Percentiles rank a stretch among this genome's conserved stretches.
phyloP scores from a whole-genome alignment of 306 rosid genomes.

The Medicago ruthenica region DNA sequence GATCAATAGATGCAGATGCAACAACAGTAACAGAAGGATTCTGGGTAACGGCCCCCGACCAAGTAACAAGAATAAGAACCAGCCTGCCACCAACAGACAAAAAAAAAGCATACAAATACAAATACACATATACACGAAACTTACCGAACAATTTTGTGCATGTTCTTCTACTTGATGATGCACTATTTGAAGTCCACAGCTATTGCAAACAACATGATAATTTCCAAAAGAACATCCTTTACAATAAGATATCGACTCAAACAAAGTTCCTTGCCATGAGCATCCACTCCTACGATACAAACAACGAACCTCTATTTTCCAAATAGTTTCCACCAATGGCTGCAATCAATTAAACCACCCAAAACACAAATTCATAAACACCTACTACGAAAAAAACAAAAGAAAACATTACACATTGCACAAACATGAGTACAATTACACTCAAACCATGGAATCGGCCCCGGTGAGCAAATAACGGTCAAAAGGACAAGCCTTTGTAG shows the following conservation, averaged over 20 bases:
- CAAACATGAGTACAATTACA: not conserved
- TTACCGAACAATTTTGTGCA: constrained; percentile 84
- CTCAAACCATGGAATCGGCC: constrained; percentile 93
- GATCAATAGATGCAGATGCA: constrained; percentile 59
- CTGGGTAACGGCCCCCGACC: constrained; percentile 53
- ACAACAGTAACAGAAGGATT: constrained; percentile 56
- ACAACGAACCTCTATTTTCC: constrained; percentile 90
- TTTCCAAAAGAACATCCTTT: constrained; percentile 88
- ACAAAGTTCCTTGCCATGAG: constrained; percentile 89
- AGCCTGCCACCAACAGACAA: constrained; percentile 24
- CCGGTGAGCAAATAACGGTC: constrained; percentile 94
- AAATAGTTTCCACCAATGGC: constrained; percentile 92
- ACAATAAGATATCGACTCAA: constrained; percentile 85
- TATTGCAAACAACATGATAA: constrained; percentile 92
- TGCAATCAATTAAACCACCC: constrained; percentile 49
- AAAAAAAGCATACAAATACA: not conserved
- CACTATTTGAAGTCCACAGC: constrained; percentile 88
- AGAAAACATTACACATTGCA: not conserved
- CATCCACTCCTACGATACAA: constrained; percentile 92
- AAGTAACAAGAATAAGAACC: constrained; percentile 41
- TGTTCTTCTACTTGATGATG: constrained; percentile 97
- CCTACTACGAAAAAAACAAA: not conserved
- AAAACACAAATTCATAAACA: constrained; percentile 31
- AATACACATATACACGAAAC: constrained; percentile 32
- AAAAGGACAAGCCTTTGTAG: constrained; percentile 92